Conservation (phyloP, 164 flowering plant genomes). For the Buxus sempervirens region DNA sequence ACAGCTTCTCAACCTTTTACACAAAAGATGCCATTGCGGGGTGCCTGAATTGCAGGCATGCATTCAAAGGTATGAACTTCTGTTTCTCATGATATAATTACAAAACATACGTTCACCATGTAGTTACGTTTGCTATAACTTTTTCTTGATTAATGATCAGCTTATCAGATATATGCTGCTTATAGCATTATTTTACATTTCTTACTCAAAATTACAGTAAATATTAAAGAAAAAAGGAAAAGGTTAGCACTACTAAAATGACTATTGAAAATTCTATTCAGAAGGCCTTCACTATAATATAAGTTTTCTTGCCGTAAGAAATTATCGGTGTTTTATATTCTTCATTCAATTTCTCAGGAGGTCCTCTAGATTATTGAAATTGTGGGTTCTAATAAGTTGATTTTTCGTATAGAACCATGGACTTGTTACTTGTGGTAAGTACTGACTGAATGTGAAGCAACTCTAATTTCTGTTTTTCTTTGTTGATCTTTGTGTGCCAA, state of each 20-base stretch:
- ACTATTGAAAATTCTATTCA: too few relatives aligned
- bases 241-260: too few relatives aligned
- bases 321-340: not conserved
- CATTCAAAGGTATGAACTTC: constrained; percentile 66
- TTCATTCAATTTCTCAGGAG: too few relatives aligned
- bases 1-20: constrained; percentile 81
- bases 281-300: too few relatives aligned
- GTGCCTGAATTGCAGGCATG: constrained; percentile 95
- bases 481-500: constrained; percentile 16
- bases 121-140: not conserved
- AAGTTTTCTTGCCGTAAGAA: not conserved
- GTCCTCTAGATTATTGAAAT: not conserved
- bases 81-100: not conserved
- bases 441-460: not conserved
- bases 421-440: too few relatives aligned
- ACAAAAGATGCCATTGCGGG: constrained; percentile 93
- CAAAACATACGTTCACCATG: too few relatives aligned
- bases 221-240: too few relatives aligned
- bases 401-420: not conserved
- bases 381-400: not conserved
- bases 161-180: not conserved
- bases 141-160: not conserved
- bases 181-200: too few relatives aligned
- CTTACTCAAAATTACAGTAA: too few relatives aligned
- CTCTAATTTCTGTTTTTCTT: constrained; percentile 11